These are phyloP conservation scores for Gossypium australe DNA, from an alignment of 345 rosid genomes.

Conservation along the genomic window DNA sequence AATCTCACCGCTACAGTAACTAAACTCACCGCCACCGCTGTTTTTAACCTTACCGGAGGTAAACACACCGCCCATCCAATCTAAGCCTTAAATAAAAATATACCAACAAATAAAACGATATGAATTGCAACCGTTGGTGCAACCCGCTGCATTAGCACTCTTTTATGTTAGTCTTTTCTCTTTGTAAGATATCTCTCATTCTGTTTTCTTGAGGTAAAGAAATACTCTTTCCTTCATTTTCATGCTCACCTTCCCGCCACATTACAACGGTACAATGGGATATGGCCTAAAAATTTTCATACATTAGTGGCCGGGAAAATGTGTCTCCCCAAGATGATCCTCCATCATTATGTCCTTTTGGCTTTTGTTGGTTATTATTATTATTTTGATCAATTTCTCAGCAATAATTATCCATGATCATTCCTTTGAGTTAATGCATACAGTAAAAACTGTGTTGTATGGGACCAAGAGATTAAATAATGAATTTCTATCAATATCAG, in stretches of 20 bases:
- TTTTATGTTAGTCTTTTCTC: background rate
- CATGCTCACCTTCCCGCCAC: background rate
- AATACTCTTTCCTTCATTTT: background rate
- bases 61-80: no score
- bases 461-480: background rate
- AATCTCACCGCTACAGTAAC: no score
- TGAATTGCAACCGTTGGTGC: no score
- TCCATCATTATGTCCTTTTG: slow-evolving; percentile 21
- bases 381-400: background rate
- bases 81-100: no score
- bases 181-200: background rate
- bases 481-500: background rate
- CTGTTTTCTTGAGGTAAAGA: background rate
- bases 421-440: background rate
- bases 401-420: background rate
- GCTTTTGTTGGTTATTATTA: slow-evolving; percentile 4
- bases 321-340: slow-evolving; percentile 6
- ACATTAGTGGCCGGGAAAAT: slow-evolving; percentile 16
- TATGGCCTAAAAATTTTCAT: slow-evolving; percentile 13
- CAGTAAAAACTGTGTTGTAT: background rate
- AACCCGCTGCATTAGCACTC: no score
- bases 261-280: background rate
- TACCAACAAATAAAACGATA: no score
- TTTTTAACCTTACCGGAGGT: no score
- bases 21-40: no score